Conservation (phyloP, 129 eudicot genomes). For the Lactuca sativa region DNA sequence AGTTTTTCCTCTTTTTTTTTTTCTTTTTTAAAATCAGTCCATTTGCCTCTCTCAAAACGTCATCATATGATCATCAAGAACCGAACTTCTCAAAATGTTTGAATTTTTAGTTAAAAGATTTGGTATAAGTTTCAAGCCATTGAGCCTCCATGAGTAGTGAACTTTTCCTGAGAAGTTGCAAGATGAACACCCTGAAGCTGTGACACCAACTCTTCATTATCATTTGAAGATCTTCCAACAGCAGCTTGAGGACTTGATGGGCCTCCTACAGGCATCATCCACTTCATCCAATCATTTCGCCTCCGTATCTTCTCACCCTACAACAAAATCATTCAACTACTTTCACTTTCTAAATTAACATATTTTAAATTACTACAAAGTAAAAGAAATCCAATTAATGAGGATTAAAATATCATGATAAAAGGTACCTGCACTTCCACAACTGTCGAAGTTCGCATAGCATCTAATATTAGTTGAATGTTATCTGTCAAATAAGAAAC, state of each 20-base stretch:
- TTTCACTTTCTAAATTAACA: too few species aligned
- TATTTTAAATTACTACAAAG: neutral
- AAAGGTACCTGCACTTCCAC: conserved; percentile 65
- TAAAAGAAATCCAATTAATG: neutral
- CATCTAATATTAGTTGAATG: conserved; percentile 50
- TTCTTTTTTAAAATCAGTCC: conserved; percentile 20
- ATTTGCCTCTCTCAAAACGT: conserved; percentile 33
- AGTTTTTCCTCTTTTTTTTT: conserved; percentile 10
- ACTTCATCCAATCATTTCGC: conserved; percentile 56
- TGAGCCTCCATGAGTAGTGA: conserved; percentile 29
- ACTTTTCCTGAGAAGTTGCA: conserved; percentile 35
- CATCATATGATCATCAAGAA: conserved; percentile 41
- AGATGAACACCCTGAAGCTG: conserved; percentile 40
- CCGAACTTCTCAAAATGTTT: conserved; percentile 29
- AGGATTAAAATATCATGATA: too few species aligned
- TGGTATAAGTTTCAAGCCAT: conserved; percentile 32
- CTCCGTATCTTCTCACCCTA: conserved; percentile 55
- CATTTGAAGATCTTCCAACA: neutral
- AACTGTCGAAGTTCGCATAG: conserved; percentile 44
- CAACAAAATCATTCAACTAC: neutral
- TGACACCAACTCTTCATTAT: conserved; percentile 31
- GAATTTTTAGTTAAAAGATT: conserved; percentile 17
- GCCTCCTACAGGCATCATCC: conserved; percentile 46
- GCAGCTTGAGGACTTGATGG: conserved; percentile 47
- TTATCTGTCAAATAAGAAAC: conserved; percentile 52